Conservation (phyloP, 164 flowering plant species). For the Sextonia rubra region DNA sequence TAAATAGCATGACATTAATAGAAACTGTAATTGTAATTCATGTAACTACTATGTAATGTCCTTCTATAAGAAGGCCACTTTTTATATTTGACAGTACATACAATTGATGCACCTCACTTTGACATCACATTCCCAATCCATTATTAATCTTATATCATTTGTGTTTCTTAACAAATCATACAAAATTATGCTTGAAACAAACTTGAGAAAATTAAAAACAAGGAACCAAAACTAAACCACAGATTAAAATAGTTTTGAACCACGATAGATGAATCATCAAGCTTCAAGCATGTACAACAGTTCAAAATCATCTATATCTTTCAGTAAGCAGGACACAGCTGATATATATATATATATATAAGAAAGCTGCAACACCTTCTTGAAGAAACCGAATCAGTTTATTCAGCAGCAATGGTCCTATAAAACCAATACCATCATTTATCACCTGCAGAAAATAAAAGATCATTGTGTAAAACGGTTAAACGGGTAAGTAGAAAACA, state of each 20-base stretch:
- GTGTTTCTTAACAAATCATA: too few species aligned
- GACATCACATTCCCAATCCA: too few species aligned
- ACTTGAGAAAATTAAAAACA: neutral
- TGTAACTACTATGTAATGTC: too few species aligned
- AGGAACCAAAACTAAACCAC: neutral
- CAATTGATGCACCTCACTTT: too few species aligned
- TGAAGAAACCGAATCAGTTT: conserved; percentile 65
- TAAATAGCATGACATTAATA: too few species aligned
- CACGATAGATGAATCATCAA: neutral
- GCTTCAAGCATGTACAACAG: neutral
- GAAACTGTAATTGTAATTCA: too few species aligned
- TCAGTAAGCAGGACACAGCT: neutral
- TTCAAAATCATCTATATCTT: too few species aligned
- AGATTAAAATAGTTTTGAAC: too few species aligned
- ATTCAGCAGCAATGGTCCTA: conserved; percentile 81
- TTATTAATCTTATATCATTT: too few species aligned
- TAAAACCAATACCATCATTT: conserved; percentile 79
- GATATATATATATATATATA: neutral
- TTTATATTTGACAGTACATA: too few species aligned
- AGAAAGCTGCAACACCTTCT: conserved; percentile 36
- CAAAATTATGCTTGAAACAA: neutral
- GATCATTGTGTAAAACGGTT: neutral
- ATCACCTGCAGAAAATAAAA: conserved; percentile 42
- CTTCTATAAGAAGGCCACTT: too few species aligned
- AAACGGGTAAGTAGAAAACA: neutral